Conservation (phyloP, 2,329 filamentous ascomycete species). For the Venturia aucupariae region DNA sequence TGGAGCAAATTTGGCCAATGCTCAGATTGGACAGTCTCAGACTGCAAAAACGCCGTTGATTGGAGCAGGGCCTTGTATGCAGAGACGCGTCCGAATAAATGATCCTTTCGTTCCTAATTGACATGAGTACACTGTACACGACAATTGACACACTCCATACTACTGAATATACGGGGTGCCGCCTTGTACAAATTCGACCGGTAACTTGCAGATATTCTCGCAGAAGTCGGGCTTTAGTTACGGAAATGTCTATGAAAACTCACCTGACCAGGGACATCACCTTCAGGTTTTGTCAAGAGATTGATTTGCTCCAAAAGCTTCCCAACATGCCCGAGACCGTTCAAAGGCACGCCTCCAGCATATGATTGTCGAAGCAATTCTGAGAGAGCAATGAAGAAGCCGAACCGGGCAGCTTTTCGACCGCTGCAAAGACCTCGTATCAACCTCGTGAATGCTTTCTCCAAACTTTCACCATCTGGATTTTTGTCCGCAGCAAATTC, state of each 20-base stretch:
- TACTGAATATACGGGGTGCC: not conserved
- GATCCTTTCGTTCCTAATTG: conserved; percentile 73
- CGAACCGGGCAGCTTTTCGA: conserved; percentile 76
- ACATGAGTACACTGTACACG: not conserved
- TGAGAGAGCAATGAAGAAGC: conserved; percentile 81
- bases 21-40: conserved; percentile 35
- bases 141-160: not conserved
- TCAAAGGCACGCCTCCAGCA: conserved; percentile 25
- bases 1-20: conserved; percentile 62
- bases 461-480: conserved; percentile 29
- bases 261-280: conserved; percentile 46
- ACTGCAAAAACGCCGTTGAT: conserved; percentile 59
- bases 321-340: conserved; percentile 30
- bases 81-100: conserved; percentile 77
- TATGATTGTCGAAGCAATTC: conserved; percentile 69
- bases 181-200: conserved; percentile 12
- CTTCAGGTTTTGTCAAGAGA: conserved; percentile 42
- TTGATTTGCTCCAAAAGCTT: conserved; percentile 43
- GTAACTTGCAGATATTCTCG: not conserved
- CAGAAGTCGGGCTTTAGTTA: not conserved
- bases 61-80: conserved; percentile 79
- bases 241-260: conserved; percentile 16
- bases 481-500: conserved; percentile 31
- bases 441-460: conserved; percentile 41
- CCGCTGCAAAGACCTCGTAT: conserved; percentile 85